Evolutionary conservation across 768 basidiomycete species (phyloP), one percentile per base, ranked within the genome.

Genomic region (Mrakia gelida): DNA sequence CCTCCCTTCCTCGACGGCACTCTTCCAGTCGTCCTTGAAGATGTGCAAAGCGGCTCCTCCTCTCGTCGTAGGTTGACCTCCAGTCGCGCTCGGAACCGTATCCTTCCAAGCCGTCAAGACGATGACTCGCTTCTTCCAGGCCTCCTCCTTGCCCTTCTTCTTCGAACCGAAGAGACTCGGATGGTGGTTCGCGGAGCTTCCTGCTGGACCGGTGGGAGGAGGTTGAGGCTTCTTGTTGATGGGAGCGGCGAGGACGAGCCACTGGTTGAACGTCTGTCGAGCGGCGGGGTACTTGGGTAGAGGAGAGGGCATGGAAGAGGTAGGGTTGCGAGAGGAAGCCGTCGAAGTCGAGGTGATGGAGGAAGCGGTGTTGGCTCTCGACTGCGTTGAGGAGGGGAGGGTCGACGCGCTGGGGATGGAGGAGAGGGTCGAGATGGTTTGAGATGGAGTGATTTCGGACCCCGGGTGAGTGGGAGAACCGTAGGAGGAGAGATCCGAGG

Each of bases 341-440:
- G 54, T 56, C 8, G 54, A 56, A n/a, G 26, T 56, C 10, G 59
- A n/a, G 13, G 59, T 10, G 26, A 28, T n/a, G 26, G 59, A n/a
- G 26, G 38, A 41, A 43, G 38, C 38, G 67, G 67, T 70, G 34
- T 67, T 32, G 65, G 32, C 65, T 30, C n/a, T 10, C 30, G 67
- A 70, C 1, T 23, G 67, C 3, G 67, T 26, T 38, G 67, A 32
- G 32, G 32, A 23, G 1, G 34, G 13, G 32, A 41, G 5, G 23
- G 26, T n/a, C 67, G 67, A 70, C 41, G 67, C 23, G 67, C 67
- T 41, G 67, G 34, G 34, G 41, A 70, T 18, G 67, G 67, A 9
- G 18, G 26, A 21, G 65, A 67, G 38, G 18, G 34, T 38, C 3
- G 32, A 26, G 21, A n/a, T 23, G 41, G 26, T 38, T 23, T 70